Evolutionary conservation across 75 land plant genomes (phyloP).

Genomic region (Pinus tabuliformis): DNA sequence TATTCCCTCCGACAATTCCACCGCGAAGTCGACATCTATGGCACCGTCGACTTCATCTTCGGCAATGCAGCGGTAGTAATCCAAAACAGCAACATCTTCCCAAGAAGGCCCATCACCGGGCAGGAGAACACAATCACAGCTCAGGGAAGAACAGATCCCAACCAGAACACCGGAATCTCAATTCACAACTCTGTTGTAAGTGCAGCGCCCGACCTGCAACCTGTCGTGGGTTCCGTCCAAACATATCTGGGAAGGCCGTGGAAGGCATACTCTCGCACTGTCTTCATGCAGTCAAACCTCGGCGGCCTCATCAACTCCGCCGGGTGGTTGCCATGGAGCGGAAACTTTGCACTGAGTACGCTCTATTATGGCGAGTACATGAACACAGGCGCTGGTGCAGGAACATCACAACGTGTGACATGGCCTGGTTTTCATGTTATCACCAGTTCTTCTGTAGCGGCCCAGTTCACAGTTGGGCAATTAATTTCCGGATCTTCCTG

Average conservation of each 20-base stretch:
- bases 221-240: not conserved
- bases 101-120: constrained; percentile 28
- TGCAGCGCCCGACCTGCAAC: constrained; percentile 2
- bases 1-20: constrained; percentile 52
- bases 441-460: constrained; percentile 7
- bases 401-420: constrained; percentile 25
- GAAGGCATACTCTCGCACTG: constrained; percentile 46
- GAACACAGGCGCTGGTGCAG: constrained; percentile 49
- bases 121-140: constrained; percentile 53
- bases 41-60: constrained; percentile 45
- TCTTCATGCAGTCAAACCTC: constrained; percentile 40
- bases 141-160: constrained; percentile 31
- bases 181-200: constrained; percentile 22
- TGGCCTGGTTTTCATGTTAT: constrained; percentile 43
- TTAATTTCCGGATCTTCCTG: constrained; percentile 19
- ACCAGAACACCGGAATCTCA: constrained; percentile 30
- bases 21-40: constrained; percentile 29
- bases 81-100: constrained; percentile 28
- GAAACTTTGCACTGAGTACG: constrained; percentile 23
- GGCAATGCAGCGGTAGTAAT: constrained; percentile 36
- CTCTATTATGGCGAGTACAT: constrained; percentile 57
- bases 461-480: constrained; percentile 23
- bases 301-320: constrained; percentile 38
- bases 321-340: constrained; percentile 60
- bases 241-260: constrained; percentile 56